phyloP scores from a whole-genome alignment of 1,284 basidiomycete species.

The Ganoderma resinaceum region DNA sequence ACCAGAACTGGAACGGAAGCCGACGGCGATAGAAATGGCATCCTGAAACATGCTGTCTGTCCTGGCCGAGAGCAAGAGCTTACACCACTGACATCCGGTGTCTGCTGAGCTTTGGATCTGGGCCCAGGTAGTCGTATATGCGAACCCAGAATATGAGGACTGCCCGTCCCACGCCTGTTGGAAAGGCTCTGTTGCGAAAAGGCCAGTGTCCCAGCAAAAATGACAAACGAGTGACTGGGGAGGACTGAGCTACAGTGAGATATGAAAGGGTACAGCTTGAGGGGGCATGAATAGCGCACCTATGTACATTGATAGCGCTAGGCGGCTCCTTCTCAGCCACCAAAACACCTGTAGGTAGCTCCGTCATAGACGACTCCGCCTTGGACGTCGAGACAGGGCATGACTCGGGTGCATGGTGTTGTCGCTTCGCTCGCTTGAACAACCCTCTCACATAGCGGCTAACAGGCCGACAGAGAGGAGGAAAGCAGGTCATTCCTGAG shows the following conservation, averaged over 20 bases:
- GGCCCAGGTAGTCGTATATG: constrained; percentile 19
- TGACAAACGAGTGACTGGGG: constrained; percentile 19
- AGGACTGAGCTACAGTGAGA: not conserved
- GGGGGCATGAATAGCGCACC: constrained; percentile 7
- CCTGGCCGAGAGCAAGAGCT: constrained; percentile 11
- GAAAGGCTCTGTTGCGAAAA: constrained; percentile 18
- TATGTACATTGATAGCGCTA: constrained; percentile 2
- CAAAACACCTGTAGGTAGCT: not conserved
- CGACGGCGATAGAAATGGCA: constrained; percentile 10
- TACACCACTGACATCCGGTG: constrained; percentile 19
- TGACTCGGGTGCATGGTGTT: not conserved
- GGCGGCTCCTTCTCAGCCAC: not conserved
- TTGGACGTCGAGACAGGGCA: not conserved
- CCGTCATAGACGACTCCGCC: constrained; percentile 12
- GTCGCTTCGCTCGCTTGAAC: constrained; percentile 3
- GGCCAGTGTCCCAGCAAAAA: constrained; percentile 20
- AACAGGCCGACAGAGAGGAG: constrained; percentile 13
- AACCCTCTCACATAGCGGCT: constrained; percentile 10
- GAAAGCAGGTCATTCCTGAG: constrained; percentile 16
- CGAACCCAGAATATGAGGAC: constrained; percentile 13
- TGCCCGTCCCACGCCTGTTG: constrained; percentile 19
- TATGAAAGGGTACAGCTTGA: not conserved
- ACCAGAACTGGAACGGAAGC: constrained; percentile 14
- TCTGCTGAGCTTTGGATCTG: constrained; percentile 12
- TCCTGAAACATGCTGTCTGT: constrained; percentile 14